phyloP scores from a whole-genome alignment of 2,329 filamentous ascomycete species.

The Xylaria sp. region DNA sequence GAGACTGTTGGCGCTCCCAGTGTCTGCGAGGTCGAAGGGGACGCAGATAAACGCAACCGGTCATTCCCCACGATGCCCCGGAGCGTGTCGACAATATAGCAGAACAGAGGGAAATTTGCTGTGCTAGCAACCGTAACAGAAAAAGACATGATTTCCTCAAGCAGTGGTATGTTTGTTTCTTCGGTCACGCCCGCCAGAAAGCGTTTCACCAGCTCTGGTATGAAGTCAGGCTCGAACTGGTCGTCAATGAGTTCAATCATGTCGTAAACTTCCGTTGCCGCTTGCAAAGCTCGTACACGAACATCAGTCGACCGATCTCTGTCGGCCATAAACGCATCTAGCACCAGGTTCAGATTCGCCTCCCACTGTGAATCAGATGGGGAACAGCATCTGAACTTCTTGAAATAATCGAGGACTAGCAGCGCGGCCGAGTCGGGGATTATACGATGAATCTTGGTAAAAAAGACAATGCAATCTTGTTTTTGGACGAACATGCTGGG shows the following conservation, averaged over 20 bases:
- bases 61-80: constrained; percentile 54
- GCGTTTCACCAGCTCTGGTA: constrained; percentile 61
- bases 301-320: constrained; percentile 62
- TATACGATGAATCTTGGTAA: constrained; percentile 62
- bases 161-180: constrained; percentile 66
- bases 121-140: constrained; percentile 66
- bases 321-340: constrained; percentile 67
- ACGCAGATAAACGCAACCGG: constrained; percentile 47
- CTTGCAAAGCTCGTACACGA: constrained; percentile 63
- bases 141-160: constrained; percentile 67
- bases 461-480: constrained; percentile 68
- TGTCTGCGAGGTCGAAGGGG: constrained; percentile 31
- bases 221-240: constrained; percentile 58
- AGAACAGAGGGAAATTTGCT: constrained; percentile 61
- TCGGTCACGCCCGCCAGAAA: constrained; percentile 63
- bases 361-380: constrained; percentile 73
- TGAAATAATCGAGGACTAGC: constrained; percentile 68
- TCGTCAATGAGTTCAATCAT: constrained; percentile 62
- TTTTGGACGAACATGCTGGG: constrained; percentile 60
- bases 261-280: constrained; percentile 62
- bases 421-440: constrained; percentile 67
- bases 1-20: constrained; percentile 26
- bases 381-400: constrained; percentile 70
- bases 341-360: constrained; percentile 60
- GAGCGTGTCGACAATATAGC: constrained; percentile 58